A percentile compares a stretch with the other conserved stretches of the same genome.
Evolutionary conservation across 2,329 filamentous ascomycete species (phyloP).

Genomic region (Diaporthe citri): DNA sequence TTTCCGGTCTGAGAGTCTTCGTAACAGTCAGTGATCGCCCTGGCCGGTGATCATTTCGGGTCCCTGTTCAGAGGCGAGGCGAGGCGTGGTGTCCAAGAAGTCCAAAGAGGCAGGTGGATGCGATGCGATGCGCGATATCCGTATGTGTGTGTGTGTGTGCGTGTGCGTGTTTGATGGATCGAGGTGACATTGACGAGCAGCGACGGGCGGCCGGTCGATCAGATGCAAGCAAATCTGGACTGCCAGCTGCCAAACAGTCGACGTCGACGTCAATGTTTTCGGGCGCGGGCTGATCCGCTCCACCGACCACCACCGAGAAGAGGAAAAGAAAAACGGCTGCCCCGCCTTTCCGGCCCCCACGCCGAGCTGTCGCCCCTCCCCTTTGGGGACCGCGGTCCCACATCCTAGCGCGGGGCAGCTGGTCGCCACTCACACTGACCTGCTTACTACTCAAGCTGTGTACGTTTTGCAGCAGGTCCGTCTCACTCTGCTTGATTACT

Average conservation of each 20-base stretch:
- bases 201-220: conserved; percentile 1
- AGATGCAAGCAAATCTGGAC: background rate
- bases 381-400: background rate
- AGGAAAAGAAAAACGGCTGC: conserved; percentile 1
- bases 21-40: background rate
- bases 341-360: conserved; percentile 38
- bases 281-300: background rate
- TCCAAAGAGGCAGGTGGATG: conserved; percentile 10
- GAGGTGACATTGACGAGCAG: conserved; percentile 2
- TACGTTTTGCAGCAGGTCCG: background rate
- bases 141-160: background rate
- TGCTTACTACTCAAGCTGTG: background rate
- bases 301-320: background rate
- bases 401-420: conserved; percentile 20
- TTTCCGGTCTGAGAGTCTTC: background rate
- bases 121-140: background rate
- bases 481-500: background rate
- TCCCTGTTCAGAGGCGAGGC: background rate
- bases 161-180: conserved; percentile 1
- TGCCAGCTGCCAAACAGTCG: conserved; percentile 18
- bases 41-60: background rate
- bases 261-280: conserved; percentile 21
- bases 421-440: background rate
- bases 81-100: background rate
- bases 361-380: background rate